phyloP scores from a whole-genome alignment of 2,329 filamentous ascomycete species.

The Trichothecium sympodiale region DNA sequence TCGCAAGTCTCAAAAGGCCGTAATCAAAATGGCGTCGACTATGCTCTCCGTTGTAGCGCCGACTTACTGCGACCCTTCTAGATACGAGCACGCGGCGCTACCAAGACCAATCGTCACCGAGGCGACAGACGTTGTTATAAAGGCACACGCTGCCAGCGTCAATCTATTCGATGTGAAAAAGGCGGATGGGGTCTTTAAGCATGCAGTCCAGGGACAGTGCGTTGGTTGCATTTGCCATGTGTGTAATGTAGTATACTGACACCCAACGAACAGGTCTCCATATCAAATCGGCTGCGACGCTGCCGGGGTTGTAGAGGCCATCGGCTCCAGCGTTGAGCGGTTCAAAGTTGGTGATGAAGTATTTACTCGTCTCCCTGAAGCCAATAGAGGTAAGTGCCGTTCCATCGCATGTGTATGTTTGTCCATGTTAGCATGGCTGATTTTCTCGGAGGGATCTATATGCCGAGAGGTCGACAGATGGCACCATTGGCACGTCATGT shows the following conservation, averaged over 20 bases:
- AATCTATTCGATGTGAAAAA: constrained; percentile 34
- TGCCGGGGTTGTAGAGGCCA: constrained; percentile 23
- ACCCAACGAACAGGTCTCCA: constrained; percentile 26
- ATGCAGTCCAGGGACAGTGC: constrained; percentile 18
- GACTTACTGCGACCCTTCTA: constrained; percentile 10
- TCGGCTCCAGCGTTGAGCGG: constrained; percentile 19
- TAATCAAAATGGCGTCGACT: constrained; percentile 3
- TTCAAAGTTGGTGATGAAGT: constrained; percentile 19
- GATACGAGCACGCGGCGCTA: constrained; percentile 9
- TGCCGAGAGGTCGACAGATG: no score
- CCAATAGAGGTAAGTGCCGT: constrained; percentile 10
- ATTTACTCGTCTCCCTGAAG: constrained; percentile 12
- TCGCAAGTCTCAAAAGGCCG: not conserved
- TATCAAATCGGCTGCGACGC: constrained; percentile 31
- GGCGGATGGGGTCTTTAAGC: constrained; percentile 22
- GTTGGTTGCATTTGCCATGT: constrained; percentile 2
- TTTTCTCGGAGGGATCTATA: no score
- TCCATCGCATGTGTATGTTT: no score
- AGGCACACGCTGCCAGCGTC: constrained; percentile 29
- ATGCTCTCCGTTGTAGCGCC: constrained; percentile 11
- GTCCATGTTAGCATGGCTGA: no score
- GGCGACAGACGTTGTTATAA: constrained; percentile 19
- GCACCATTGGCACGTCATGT: no score
- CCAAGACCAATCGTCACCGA: constrained; percentile 12
- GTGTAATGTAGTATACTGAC: not conserved